phyloP scores from a whole-genome alignment of 371 early-diverging fungal species.

The Apophysomyces trapeziformis region DNA sequence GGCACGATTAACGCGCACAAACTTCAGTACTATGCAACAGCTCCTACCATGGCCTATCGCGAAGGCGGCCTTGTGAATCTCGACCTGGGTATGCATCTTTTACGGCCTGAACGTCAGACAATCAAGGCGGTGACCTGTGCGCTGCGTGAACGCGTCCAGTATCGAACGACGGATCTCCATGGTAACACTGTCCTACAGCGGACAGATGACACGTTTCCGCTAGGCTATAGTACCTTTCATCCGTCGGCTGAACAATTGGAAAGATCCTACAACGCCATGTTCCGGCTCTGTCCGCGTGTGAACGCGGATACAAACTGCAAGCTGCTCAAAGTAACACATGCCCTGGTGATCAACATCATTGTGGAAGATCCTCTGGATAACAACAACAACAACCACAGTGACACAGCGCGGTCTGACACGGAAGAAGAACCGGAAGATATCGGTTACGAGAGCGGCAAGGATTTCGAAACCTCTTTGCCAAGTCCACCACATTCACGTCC shows the following conservation, averaged over 20 bases:
- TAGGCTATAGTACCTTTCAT: constrained; percentile 35
- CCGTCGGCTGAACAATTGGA: constrained; percentile 23
- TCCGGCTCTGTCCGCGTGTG: constrained; percentile 36
- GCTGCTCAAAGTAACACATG: constrained; percentile 30
- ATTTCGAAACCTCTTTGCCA: constrained; percentile 11
- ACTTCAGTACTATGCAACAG: constrained; percentile 41
- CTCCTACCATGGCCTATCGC: constrained; percentile 49
- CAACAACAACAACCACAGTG: not conserved
- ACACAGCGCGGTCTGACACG: not conserved
- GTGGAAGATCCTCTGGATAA: constrained; percentile 22
- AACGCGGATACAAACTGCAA: constrained; percentile 32
- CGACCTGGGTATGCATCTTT: constrained; percentile 38
- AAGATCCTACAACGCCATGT: constrained; percentile 28
- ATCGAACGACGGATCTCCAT: constrained; percentile 37
- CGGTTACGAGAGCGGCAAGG: constrained; percentile 13
- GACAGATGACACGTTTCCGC: constrained; percentile 30
- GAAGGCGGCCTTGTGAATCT: constrained; percentile 52
- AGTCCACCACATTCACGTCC: constrained; percentile 29
- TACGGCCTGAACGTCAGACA: constrained; percentile 37
- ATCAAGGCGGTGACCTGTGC: constrained; percentile 48
- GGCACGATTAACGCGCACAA: constrained; percentile 39
- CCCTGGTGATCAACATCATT: constrained; percentile 30
- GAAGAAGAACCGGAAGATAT: constrained; percentile 15
- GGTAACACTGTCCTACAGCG: constrained; percentile 9
- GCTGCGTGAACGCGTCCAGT: constrained; percentile 44